A percentile compares a stretch with the other conserved stretches of the same genome.
Conservation (phyloP, 2,329 filamentous ascomycete genomes). For the Nannizziopsis barbatae region DNA sequence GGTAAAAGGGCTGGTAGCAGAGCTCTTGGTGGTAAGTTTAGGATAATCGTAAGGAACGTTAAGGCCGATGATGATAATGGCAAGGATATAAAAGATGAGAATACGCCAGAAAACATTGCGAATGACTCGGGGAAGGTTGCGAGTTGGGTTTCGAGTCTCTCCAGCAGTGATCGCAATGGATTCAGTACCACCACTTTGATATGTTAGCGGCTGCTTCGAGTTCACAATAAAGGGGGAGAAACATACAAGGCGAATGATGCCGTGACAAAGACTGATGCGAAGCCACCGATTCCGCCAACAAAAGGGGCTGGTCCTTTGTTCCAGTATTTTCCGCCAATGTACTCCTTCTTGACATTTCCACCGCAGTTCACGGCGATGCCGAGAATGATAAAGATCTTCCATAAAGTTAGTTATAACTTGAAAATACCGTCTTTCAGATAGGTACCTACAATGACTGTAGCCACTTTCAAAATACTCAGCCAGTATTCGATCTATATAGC, state of each 20-base stretch:
- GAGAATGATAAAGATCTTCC: conserved; percentile 50
- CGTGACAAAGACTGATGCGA: conserved; percentile 53
- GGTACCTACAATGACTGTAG: conserved; percentile 31
- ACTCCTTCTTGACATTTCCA: conserved; percentile 43
- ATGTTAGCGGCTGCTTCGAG: not conserved
- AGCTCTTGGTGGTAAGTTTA: conserved; percentile 33
- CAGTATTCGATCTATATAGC: conserved; percentile 30
- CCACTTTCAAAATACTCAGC: conserved; percentile 34
- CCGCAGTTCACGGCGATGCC: conserved; percentile 51
- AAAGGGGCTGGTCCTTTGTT: conserved; percentile 51
- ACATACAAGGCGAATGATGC: conserved; percentile 49
- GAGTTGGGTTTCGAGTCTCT: conserved; percentile 52
- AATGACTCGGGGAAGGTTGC: conserved; percentile 51
- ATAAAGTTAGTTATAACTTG: conserved; percentile 8
- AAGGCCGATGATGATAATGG: conserved; percentile 46
- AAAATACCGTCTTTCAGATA: conserved; percentile 15
- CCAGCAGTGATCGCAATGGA: conserved; percentile 56
- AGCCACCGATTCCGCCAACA: conserved; percentile 53
- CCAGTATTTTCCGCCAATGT: conserved; percentile 51
- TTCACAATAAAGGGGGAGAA: not conserved
- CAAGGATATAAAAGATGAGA: conserved; percentile 44
- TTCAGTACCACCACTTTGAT: conserved; percentile 46
- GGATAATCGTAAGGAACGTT: conserved; percentile 48
- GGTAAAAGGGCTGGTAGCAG: conserved; percentile 46
- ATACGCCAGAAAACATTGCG: conserved; percentile 57